These are phyloP conservation scores for Syncephalastrum contaminatum DNA, from an alignment of 371 early-diverging fungal species.

Conservation along the genomic window DNA sequence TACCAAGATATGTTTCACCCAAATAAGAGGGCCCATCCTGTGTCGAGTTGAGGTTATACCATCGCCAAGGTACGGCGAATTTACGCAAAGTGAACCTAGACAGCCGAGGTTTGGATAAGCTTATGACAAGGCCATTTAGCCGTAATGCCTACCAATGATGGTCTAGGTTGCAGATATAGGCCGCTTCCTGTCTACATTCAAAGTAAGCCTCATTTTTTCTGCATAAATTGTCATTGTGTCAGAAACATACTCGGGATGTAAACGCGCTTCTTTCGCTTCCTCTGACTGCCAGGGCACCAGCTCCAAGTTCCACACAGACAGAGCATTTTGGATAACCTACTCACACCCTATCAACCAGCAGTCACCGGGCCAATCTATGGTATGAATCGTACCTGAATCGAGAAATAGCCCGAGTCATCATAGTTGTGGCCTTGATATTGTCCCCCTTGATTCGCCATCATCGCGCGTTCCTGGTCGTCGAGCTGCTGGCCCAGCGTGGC, in stretches of 20 bases:
- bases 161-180: constrained; percentile 64
- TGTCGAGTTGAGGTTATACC: constrained; percentile 74
- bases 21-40: constrained; percentile 52
- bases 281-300: constrained; percentile 58
- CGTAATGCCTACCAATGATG: constrained; percentile 43
- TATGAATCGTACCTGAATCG: constrained; percentile 57
- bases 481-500: constrained; percentile 63
- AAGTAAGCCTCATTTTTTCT: not conserved
- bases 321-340: constrained; percentile 64
- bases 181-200: constrained; percentile 34
- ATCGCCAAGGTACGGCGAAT: constrained; percentile 59
- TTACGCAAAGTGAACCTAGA: constrained; percentile 69
- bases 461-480: constrained; percentile 41
- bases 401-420: constrained; percentile 82
- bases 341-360: too few species aligned
- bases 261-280: constrained; percentile 41
- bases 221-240: not conserved
- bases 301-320: constrained; percentile 67
- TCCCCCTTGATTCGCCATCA: constrained; percentile 22
- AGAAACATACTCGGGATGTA: constrained; percentile 53
- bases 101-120: not conserved
- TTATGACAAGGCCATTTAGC: not conserved
- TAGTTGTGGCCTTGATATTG: constrained; percentile 59
- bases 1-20: constrained; percentile 63
- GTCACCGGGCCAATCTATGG: not conserved